Evolutionary conservation across 441 rosid genomes (phyloP).

Genomic region (Mallotus japonicus): DNA sequence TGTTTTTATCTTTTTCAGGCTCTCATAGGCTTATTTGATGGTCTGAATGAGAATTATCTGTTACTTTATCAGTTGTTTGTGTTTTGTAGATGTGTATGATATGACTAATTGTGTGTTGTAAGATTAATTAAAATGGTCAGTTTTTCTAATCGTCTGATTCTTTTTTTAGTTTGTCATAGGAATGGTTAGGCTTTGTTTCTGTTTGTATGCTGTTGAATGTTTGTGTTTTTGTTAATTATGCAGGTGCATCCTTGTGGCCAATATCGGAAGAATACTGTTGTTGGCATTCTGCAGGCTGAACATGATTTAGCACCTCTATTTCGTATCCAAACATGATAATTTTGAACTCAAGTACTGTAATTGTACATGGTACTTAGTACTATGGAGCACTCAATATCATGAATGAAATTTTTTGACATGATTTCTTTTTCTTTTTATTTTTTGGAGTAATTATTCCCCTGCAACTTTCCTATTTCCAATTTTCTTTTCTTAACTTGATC

Average conservation of each 20-base stretch:
- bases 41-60: no score
- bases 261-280: constrained; percentile 89
- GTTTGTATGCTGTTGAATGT: background rate
- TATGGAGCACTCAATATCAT: constrained; percentile 8
- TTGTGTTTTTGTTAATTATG: constrained; percentile 15
- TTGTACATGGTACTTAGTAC: constrained; percentile 3
- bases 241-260: constrained; percentile 99
- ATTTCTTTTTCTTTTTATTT: constrained; percentile 3
- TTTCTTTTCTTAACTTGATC: constrained; percentile 43
- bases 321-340: constrained; percentile 61
- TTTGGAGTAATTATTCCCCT: background rate
- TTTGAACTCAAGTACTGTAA: background rate
- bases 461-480: constrained; percentile 11
- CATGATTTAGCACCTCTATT: constrained; percentile 68
- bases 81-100: background rate
- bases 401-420: background rate
- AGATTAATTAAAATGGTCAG: background rate
- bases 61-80: background rate
- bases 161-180: background rate
- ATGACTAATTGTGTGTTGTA: background rate
- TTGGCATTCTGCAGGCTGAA: constrained; percentile 95
- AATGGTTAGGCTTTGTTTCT: constrained; percentile 3
- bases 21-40: background rate
- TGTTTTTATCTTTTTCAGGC: background rate
- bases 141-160: background rate